Evolutionary conservation across 306 rosid species (phyloP), one percentile per base, ranked within the genome.

Genomic region (Psophocarpus tetragonolobus): DNA sequence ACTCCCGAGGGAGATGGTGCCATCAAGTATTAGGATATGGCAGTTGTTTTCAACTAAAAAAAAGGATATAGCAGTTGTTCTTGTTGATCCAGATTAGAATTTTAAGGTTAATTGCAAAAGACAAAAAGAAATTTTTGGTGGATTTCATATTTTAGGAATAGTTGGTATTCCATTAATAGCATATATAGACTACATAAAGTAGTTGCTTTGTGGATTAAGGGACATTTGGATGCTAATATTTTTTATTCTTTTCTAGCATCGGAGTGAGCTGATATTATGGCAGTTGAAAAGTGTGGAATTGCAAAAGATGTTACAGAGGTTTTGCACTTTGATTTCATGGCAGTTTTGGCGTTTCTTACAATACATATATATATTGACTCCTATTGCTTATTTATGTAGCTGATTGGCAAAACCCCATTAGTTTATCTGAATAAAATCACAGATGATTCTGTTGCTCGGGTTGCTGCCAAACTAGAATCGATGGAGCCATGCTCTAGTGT

Each of bases 401-500:
- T 90, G 76, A 90, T 90, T 75, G 94, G 94, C 8, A 85, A 90
- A 51, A 88, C 92, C 50, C 94, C 94, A 53, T 66, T 90, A 78
- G 89, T 88, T 14, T 88, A 90, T 88, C 90, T 90, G 26, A 90
- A 86, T 39, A 75, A 78, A 73, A 41, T 86, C 20, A 71, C 62
- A 26, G 88, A 86, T 4, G 90, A 89, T 73, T 88, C 88, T 79
- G 89, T 81, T 48, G 90, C 78, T 6, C 90, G 84, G 32, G 13
- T 90, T 26, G 88, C 92, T 51, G 90, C 92, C 26, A 90, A 90
- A 80, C 78, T 90, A 15, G 90, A 90, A 83, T 78, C 71, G 80
- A 88, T 88, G 92, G 90, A 86, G 78, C 89, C 94, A 33, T 84
- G 88, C 70, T 86, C 94, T 26, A 90, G 92, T 80, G 91, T 87